phyloP scores from a whole-genome alignment of 306 rosid genomes.

The Prunus armeniaca region DNA sequence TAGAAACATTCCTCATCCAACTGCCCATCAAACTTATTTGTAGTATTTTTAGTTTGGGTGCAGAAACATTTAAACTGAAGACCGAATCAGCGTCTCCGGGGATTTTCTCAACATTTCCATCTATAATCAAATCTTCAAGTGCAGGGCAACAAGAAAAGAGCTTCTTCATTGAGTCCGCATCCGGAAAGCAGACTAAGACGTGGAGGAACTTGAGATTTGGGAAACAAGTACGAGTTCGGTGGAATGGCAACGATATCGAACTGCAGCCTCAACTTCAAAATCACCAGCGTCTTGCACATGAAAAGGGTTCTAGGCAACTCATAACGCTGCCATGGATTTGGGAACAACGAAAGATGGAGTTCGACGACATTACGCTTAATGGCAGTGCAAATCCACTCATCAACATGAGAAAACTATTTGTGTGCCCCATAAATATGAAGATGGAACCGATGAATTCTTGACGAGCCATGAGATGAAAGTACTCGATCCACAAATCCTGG shows the following conservation, averaged over 20 bases:
- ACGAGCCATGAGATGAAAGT: background rate
- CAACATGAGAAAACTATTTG: background rate
- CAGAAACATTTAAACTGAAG: background rate
- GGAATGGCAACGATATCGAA: background rate
- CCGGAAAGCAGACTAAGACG: background rate
- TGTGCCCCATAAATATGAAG: background rate
- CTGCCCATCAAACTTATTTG: background rate
- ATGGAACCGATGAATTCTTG: background rate
- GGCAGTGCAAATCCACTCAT: constrained; percentile 6
- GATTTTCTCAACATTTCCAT: background rate
- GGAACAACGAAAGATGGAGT: background rate
- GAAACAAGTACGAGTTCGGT: background rate
- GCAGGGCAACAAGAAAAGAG: background rate
- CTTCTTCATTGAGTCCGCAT: background rate
- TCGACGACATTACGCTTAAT: background rate
- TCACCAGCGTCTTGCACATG: background rate
- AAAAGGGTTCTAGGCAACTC: background rate
- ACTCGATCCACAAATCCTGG: background rate
- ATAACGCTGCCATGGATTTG: background rate
- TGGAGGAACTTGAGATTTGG: background rate
- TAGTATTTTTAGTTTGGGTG: background rate
- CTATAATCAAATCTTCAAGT: background rate
- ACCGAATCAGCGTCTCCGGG: too few relatives aligned
- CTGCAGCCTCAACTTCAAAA: background rate
- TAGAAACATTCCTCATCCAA: too few relatives aligned